Evolutionary conservation across 116 monocot species (phyloP), one percentile per base, ranked within the genome.

Genomic region (Posidonia oceanica): DNA sequence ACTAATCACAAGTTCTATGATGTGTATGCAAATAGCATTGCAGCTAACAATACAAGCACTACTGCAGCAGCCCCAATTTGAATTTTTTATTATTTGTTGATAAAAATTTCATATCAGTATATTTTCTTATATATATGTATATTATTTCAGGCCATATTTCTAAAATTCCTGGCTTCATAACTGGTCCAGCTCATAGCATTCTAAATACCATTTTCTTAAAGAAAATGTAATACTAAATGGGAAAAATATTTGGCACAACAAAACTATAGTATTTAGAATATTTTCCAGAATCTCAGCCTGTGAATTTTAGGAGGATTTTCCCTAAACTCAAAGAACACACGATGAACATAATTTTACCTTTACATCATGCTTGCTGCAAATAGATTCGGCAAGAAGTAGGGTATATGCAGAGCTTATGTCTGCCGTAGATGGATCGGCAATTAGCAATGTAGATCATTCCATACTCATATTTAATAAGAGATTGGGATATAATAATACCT

Each of bases 401-500:
- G 87, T 81, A 83, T 99, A 99, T 53, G 99, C 93, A 71, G 90
- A 81, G 71, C 90, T 90, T 77, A 90, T 93, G 75, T 99, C 99
- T 60, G 87, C 90, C 68, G 75, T 84, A 21, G 84, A 79, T 58
- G 88, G 75, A 79, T 99, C 99, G 93, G 90, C 54, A 69, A 66
- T 71, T 10, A 41, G 42, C 39, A 18, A 18, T 14, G 18, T 41
- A 14, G 18, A 40, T 65, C 41, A 41, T 65, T 21, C 40, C 40
- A 65, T 16, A 40, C 23, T 21, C 18, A 60, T 41, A 42, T 41
- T 41, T 41, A 42, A 41, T 18, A 65, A 65, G 65, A 65, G 41
- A 65, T 40, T 65, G 65, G 18, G 78, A 66, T 66, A 42, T 61
- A 16, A 13, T 56, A 53, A 21, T 65, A 74, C 66, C 65, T 65